These are phyloP conservation scores for Guyanaporus albipodus DNA, from an alignment of 768 basidiomycete species.

Conservation along the genomic window DNA sequence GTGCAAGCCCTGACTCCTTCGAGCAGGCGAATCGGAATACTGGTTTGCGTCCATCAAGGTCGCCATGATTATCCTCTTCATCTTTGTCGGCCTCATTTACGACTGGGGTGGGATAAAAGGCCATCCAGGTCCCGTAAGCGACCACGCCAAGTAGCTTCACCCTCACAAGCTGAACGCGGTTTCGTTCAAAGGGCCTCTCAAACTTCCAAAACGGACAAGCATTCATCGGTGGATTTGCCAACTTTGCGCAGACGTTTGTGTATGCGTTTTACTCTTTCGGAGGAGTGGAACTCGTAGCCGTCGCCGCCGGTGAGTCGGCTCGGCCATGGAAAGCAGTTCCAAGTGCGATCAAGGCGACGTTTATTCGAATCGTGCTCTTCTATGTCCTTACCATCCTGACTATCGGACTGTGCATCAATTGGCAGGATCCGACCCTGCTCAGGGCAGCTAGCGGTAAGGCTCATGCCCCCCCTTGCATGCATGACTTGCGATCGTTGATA, in stretches of 20 bases:
- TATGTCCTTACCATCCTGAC: constrained; percentile 62
- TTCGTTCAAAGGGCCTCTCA: constrained; percentile 43
- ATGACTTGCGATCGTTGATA: neutral
- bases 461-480: neutral
- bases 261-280: constrained; percentile 70
- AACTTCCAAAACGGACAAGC: constrained; percentile 50
- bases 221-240: constrained; percentile 49
- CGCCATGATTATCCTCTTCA: constrained; percentile 56
- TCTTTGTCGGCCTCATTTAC: constrained; percentile 57
- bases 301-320: constrained; percentile 69
- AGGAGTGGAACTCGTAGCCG: constrained; percentile 64
- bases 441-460: constrained; percentile 41
- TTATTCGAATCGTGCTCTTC: constrained; percentile 62
- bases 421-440: constrained; percentile 50
- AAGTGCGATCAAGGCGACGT: constrained; percentile 62
- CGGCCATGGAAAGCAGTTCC: constrained; percentile 62
- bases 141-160: too few relatives aligned
- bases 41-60: constrained; percentile 67
- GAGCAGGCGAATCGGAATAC: constrained; percentile 54
- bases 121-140: constrained; percentile 53
- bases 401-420: constrained; percentile 64
- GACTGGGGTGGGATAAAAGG: constrained; percentile 58
- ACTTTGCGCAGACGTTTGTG: constrained; percentile 57
- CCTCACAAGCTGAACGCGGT: neutral
- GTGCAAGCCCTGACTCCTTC: neutral